A percentile compares a stretch with the other conserved stretches of the same genome.
phyloP scores from a whole-genome alignment of 805 yeast species.

The Komagataella phaffii region DNA sequence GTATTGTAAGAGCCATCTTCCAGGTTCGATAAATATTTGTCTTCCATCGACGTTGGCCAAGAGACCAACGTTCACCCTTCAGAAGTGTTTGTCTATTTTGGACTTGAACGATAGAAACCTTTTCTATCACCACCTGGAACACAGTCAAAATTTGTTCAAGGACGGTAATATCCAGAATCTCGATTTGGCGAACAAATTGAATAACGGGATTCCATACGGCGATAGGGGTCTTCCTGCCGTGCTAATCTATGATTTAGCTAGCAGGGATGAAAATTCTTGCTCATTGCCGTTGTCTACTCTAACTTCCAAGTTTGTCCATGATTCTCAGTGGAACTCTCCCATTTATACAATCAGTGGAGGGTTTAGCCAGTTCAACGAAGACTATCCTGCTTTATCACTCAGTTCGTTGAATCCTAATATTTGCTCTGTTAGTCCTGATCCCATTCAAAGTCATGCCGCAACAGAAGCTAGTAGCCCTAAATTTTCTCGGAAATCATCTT shows the following conservation, averaged over 20 bases:
- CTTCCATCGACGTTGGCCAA: conserved; percentile 81
- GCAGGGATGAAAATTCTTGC: conserved; percentile 16
- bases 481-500: conserved; percentile 4
- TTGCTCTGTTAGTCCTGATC: not conserved
- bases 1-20: conserved; percentile 43
- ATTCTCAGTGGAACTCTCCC: conserved; percentile 23
- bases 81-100: conserved; percentile 46
- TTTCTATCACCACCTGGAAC: conserved; percentile 22
- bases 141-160: conserved; percentile 1
- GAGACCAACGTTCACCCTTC: conserved; percentile 57
- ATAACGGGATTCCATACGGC: conserved; percentile 10
- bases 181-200: conserved; percentile 1
- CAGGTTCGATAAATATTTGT: conserved; percentile 60
- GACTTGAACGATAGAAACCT: conserved; percentile 35
- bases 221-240: conserved; percentile 24
- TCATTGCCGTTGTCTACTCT: conserved; percentile 30
- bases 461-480: conserved; percentile 2
- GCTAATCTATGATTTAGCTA: conserved; percentile 36
- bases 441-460: conserved; percentile 4
- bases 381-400: conserved; percentile 10
- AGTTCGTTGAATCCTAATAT: not conserved
- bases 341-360: conserved; percentile 29
- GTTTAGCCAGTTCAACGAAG: conserved; percentile 20
- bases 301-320: conserved; percentile 30
- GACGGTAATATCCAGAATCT: conserved; percentile 2